A percentile compares a stretch with the other conserved stretches of the same genome.
Evolutionary conservation across 768 basidiomycete genomes (phyloP).

Genomic region (Xanthoconium purpureum): DNA sequence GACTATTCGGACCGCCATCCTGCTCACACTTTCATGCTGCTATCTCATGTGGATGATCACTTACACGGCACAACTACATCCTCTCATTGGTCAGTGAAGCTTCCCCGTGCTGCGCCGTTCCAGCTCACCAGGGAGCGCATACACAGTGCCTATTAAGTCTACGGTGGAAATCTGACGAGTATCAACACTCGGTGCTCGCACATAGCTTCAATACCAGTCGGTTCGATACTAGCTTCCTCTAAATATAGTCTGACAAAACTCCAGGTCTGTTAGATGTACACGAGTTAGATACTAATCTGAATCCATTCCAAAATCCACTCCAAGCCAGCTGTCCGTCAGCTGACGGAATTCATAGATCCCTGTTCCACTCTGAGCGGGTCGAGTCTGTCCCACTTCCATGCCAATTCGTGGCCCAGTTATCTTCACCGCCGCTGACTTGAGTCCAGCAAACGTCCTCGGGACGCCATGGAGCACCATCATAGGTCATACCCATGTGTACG

Average conservation of each 20-base stretch:
- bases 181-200: background rate
- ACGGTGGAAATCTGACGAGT: slow-evolving; percentile 15
- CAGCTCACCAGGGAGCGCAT: background rate
- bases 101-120: background rate
- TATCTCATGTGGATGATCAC: slow-evolving; percentile 98
- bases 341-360: background rate
- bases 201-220: slow-evolving; percentile 23
- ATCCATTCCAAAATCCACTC: slow-evolving; percentile 1
- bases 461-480: slow-evolving; percentile 1
- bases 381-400: background rate
- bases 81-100: slow-evolving; percentile 67
- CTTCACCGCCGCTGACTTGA: slow-evolving; percentile 4
- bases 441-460: slow-evolving; percentile 14
- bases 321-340: background rate
- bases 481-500: slow-evolving; percentile 15
- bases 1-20: slow-evolving; percentile 73
- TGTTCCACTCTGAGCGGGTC: background rate
- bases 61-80: slow-evolving; percentile 93
- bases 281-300: slow-evolving; percentile 23
- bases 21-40: slow-evolving; percentile 77
- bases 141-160: slow-evolving; percentile 19
- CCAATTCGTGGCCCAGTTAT: slow-evolving; percentile 9
- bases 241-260: slow-evolving; percentile 1
- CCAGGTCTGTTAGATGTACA: slow-evolving; percentile 23
- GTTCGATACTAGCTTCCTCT: slow-evolving; percentile 1